These are phyloP conservation scores for Abelmoschus esculentus DNA, from an alignment of 345 rosid genomes.

Conservation along the genomic window DNA sequence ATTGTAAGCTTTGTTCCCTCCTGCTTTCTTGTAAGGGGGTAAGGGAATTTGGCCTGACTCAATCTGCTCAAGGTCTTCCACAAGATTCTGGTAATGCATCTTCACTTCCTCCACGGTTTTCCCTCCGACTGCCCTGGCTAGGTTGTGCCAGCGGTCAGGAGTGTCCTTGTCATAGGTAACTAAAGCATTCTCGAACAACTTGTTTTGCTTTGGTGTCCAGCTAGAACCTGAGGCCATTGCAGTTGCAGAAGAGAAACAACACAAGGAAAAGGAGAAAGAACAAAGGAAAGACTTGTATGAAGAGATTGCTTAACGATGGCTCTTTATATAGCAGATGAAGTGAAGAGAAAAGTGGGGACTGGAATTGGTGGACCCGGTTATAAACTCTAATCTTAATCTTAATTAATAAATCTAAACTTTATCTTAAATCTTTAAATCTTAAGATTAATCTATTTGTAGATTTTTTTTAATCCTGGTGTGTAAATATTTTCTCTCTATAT, in stretches of 20 bases:
- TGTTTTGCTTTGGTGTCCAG: conserved; percentile 49
- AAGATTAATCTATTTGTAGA: too few relatives aligned
- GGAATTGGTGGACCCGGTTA: conserved; percentile 6
- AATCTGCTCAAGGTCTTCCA: conserved; percentile 39
- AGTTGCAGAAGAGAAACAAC: neutral
- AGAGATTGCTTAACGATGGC: neutral
- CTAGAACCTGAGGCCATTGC: conserved; percentile 30
- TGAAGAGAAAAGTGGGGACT: neutral
- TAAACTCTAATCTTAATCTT: too few relatives aligned
- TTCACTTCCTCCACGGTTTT: conserved; percentile 31
- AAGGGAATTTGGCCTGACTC: conserved; percentile 42
- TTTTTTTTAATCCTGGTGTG: too few relatives aligned
- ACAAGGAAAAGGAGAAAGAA: neutral
- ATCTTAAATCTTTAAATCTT: too few relatives aligned
- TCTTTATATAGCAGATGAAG: conserved; percentile 23
- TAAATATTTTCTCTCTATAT: too few relatives aligned
- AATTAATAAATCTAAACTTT: too few relatives aligned
- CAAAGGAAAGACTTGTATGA: conserved; percentile 8
- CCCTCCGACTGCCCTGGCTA: conserved; percentile 44
- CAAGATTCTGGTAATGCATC: conserved; percentile 37
- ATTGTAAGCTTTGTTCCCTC: conserved; percentile 6
- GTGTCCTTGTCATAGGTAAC: conserved; percentile 37
- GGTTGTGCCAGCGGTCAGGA: conserved; percentile 43
- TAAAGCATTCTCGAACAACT: conserved; percentile 46
- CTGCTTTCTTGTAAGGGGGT: conserved; percentile 32